phyloP scores from a whole-genome alignment of 768 basidiomycete species.

The Termitomyces sp. region DNA sequence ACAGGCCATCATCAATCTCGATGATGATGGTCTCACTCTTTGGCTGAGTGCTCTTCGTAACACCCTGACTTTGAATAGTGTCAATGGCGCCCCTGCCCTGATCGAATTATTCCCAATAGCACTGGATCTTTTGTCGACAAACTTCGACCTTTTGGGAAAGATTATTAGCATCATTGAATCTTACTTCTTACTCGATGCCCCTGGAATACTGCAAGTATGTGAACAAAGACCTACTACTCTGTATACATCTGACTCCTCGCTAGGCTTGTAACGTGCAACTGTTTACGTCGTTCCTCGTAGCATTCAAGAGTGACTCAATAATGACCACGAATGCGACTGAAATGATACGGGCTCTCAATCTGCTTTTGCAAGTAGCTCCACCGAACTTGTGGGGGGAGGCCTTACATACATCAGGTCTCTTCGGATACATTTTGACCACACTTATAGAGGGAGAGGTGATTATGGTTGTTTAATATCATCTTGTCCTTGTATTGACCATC shows the following conservation, averaged over 20 bases:
- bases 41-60: conserved; percentile 75
- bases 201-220: conserved; percentile 59
- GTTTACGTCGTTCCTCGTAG: conserved; percentile 52
- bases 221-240: background rate
- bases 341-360: conserved; percentile 53
- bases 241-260: background rate
- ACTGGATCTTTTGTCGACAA: conserved; percentile 55
- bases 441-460: conserved; percentile 67
- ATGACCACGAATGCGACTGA: conserved; percentile 56
- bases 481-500: conserved; percentile 3
- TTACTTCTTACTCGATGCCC: conserved; percentile 72
- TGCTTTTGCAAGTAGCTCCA: conserved; percentile 64
- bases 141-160: conserved; percentile 73
- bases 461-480: conserved; percentile 1
- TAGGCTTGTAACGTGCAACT: conserved; percentile 56
- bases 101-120: conserved; percentile 64
- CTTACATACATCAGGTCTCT: conserved; percentile 72
- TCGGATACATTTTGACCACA: conserved; percentile 54
- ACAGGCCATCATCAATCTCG: conserved; percentile 66
- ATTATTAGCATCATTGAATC: conserved; percentile 68
- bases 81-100: conserved; percentile 47
- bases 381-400: conserved; percentile 67
- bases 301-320: conserved; percentile 43
- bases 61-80: conserved; percentile 46
- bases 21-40: conserved; percentile 73